phyloP scores from a whole-genome alignment of 495 filamentous ascomycete species.

The Hypoxylon trugodes region DNA sequence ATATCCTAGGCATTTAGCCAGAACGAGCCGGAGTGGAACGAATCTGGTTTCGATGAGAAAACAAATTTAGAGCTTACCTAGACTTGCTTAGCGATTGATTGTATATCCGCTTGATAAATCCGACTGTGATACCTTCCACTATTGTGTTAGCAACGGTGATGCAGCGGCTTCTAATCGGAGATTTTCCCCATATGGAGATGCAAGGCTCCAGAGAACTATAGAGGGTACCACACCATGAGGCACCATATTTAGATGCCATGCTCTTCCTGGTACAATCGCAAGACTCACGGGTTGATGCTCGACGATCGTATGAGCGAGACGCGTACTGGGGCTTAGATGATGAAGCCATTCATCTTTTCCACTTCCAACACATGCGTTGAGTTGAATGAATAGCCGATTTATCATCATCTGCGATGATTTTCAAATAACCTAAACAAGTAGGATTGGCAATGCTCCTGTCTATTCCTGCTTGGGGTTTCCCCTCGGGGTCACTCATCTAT shows the following conservation, averaged over 20 bases:
- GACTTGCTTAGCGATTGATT: constrained; percentile 28
- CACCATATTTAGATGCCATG: too few relatives aligned
- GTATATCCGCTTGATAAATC: constrained; percentile 12
- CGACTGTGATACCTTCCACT: background rate
- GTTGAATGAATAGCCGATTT: background rate
- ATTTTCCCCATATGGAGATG: too few relatives aligned
- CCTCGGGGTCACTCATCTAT: too few relatives aligned
- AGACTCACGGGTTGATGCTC: too few relatives aligned
- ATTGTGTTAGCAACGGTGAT: background rate
- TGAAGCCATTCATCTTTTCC: constrained; percentile 11
- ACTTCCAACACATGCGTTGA: constrained; percentile 1
- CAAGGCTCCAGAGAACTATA: too few relatives aligned
- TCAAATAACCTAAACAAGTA: background rate
- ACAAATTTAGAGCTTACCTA: constrained; percentile 38
- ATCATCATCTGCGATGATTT: background rate
- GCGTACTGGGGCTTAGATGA: background rate
- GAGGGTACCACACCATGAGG: too few relatives aligned
- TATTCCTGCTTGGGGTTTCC: too few relatives aligned
- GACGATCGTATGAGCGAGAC: constrained; percentile 1
- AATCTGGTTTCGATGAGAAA: background rate
- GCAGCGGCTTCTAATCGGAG: constrained; percentile 3
- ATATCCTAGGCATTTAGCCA: constrained; percentile 6
- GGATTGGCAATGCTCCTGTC: too few relatives aligned
- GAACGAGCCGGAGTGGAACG: background rate
- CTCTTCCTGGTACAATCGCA: too few relatives aligned